Base-by-base conservation (phyloP, 495 filamentous ascomycete species). In the Aspergillus heteromorphus region DNA sequence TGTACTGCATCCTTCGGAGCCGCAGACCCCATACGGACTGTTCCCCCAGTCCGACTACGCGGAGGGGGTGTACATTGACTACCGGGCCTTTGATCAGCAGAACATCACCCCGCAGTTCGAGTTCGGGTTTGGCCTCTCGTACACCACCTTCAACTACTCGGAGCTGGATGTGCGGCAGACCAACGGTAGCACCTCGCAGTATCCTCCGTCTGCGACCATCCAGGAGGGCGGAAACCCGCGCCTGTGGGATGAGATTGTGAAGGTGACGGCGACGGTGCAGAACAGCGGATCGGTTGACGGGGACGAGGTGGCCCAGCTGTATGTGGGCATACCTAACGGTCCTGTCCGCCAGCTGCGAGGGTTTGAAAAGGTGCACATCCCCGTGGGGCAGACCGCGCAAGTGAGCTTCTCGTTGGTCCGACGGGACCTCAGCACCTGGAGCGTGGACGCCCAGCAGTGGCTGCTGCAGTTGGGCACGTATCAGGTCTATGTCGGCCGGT, bases 401-500 rank as follows among this genome's bases (percentile, higher is more conserved):
- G 76, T 88, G 2, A 56, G 55, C 10, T 82, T 88, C 58, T 64
- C 69, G 14, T 53, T 91, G 34, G 85, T 74, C 30, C 72, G 86
- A 47, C 73, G 83, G 30, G 87, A 89, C 60, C 49, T 89, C 60
- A 87, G 84, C 60, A 76, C 77, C 6, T 91, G 86, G 87, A 81
- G 86, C 65, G 71, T 75, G 0, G 68, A 62, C 13, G 70, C 68
- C 30, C 86, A 88, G 71, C 67, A 76, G 31, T 90, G 85, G 87
- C 57, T 71, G 29, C 56, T 84, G 56, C 77, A 78, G 41, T 49
- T 38, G 30, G 72, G 65, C 14, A 51, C 58, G 23, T 76, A 69
- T 36, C 57, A 65, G 21, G 58, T 75, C 34, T 86, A 78, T 64
- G 87, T 93, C 29, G 62, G 62, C 8, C 34, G 69, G n/a, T 82